Conservation (phyloP, 176 grass and related monocot species). For the Eleusine indica region DNA sequence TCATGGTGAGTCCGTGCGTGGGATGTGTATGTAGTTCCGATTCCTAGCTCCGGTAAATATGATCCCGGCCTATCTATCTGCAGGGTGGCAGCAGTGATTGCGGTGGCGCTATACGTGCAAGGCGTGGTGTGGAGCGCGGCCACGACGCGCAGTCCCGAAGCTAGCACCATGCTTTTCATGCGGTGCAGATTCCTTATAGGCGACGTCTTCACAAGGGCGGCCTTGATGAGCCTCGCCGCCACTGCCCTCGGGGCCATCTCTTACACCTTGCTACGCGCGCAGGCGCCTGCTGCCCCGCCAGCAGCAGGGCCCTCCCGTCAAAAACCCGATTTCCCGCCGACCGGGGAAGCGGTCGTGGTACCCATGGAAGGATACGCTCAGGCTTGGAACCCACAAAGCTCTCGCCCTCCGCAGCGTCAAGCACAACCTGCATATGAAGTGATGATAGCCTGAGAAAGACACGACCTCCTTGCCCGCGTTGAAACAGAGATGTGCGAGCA, state of each 20-base stretch:
- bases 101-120: background rate
- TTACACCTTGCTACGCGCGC: background rate
- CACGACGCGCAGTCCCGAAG: background rate
- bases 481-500: background rate
- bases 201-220: background rate
- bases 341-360: background rate
- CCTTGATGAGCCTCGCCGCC: background rate
- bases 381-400: background rate
- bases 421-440: background rate
- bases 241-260: constrained; percentile 6
- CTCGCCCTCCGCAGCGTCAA: background rate
- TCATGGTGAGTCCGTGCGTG: constrained; percentile 5
- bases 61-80: background rate
- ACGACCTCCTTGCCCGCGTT: background rate
- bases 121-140: constrained; percentile 17
- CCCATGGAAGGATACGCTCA: background rate
- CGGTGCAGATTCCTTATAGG: background rate
- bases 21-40: too few relatives aligned
- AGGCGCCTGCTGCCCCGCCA: background rate
- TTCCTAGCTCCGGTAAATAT: background rate
- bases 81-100: background rate
- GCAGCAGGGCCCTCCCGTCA: background rate
- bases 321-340: background rate
- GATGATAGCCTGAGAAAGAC: background rate
- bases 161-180: fast-evolving